A percentile compares a stretch with the other conserved stretches of the same genome.
Evolutionary conservation across 2,329 filamentous ascomycete species (phyloP).

Genomic region (Aspergillus fumigatiaffinis): DNA sequence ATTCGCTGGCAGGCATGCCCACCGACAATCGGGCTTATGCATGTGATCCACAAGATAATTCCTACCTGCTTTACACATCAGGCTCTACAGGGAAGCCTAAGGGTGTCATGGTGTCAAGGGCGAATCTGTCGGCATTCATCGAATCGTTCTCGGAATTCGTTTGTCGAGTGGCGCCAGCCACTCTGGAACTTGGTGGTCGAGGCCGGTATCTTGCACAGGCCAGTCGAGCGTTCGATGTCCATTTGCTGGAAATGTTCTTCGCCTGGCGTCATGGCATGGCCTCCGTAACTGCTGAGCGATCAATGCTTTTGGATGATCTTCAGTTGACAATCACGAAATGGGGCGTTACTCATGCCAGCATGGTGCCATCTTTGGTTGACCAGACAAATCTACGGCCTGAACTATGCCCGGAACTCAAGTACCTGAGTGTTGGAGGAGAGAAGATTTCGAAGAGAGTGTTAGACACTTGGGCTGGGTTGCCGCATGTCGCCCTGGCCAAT

Average conservation of each 20-base stretch:
- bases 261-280: conserved; percentile 28
- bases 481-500: conserved; percentile 25
- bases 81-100: conserved; percentile 95
- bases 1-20: conserved; percentile 13
- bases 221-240: conserved; percentile 31
- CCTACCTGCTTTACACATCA: conserved; percentile 76
- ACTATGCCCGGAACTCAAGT: conserved; percentile 24
- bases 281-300: conserved; percentile 21
- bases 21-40: conserved; percentile 12
- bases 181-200: conserved; percentile 19
- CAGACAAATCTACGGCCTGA: conserved; percentile 20
- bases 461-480: conserved; percentile 27
- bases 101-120: conserved; percentile 84
- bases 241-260: conserved; percentile 29
- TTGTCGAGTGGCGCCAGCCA: conserved; percentile 20
- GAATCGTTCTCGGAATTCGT: conserved; percentile 27
- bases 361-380: conserved; percentile 26
- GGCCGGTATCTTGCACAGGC: conserved; percentile 33
- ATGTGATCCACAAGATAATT: conserved; percentile 15
- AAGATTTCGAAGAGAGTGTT: conserved; percentile 31
- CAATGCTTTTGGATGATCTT: conserved; percentile 27
- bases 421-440: conserved; percentile 33
- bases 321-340: conserved; percentile 22
- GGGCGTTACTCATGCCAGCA: conserved; percentile 28
- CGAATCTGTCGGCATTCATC: conserved; percentile 26